phyloP scores from a whole-genome alignment of 1,284 basidiomycete species.

The Porodaedalea pini region DNA sequence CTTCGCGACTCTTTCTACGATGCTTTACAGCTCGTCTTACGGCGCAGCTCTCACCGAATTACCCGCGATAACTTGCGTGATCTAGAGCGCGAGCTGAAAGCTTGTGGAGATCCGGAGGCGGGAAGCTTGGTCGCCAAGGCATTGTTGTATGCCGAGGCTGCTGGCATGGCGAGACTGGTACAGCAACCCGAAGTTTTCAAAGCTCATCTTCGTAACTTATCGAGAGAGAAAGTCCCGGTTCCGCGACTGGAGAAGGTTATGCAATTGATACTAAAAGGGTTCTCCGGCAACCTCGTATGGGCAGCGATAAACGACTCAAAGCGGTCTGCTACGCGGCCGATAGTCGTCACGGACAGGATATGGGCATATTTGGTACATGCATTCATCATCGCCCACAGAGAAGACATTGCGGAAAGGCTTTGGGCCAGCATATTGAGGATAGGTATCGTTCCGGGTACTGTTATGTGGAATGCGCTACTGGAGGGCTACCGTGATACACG shows the following conservation, averaged over 20 bases:
- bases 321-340: conserved; percentile 35
- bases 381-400: conserved; percentile 50
- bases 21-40: conserved; percentile 37
- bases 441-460: conserved; percentile 46
- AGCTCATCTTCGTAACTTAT: conserved; percentile 46
- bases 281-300: conserved; percentile 45
- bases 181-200: conserved; percentile 46
- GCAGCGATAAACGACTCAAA: conserved; percentile 39
- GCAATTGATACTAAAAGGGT: conserved; percentile 43
- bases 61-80: conserved; percentile 31
- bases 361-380: conserved; percentile 64
- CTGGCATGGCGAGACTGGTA: conserved; percentile 50
- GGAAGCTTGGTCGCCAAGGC: conserved; percentile 31
- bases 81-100: conserved; percentile 37
- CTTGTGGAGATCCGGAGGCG: conserved; percentile 31
- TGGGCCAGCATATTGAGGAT: conserved; percentile 60
- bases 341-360: conserved; percentile 48
- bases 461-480: conserved; percentile 63
- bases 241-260: conserved; percentile 47
- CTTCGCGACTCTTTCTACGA: conserved; percentile 49
- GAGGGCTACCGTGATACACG: conserved; percentile 52
- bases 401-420: conserved; percentile 52
- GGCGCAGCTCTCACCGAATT: conserved; percentile 32
- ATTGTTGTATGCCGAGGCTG: conserved; percentile 40
- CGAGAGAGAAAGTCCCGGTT: conserved; percentile 22